These are phyloP conservation scores for Neurospora cerealis DNA, from an alignment of 495 filamentous ascomycete species.

Conservation along the genomic window DNA sequence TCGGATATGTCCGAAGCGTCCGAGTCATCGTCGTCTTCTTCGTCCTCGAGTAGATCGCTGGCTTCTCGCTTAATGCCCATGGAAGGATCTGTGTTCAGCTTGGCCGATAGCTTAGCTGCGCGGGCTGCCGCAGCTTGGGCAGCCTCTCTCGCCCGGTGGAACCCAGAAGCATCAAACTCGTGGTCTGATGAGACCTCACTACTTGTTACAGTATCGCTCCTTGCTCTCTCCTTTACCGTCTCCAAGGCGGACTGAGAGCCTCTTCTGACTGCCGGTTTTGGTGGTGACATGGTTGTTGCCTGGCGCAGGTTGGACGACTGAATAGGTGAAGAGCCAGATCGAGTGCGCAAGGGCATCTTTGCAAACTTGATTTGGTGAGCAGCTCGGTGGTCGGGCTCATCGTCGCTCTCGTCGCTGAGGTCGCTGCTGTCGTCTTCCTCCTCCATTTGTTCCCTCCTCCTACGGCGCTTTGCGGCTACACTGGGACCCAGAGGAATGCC, in stretches of 20 bases:
- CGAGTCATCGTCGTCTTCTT: slow-evolving; percentile 49
- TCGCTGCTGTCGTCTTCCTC: slow-evolving; percentile 98
- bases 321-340: slow-evolving; percentile 81
- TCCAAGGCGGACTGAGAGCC: slow-evolving; percentile 72
- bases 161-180: slow-evolving; percentile 61
- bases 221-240: slow-evolving; percentile 59
- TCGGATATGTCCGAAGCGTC: slow-evolving; percentile 41
- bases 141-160: slow-evolving; percentile 47
- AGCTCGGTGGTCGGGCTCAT: slow-evolving; percentile 60
- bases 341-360: slow-evolving; percentile 83
- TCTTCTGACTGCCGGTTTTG: slow-evolving; percentile 35
- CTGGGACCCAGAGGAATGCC: slow-evolving; percentile 67
- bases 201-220: slow-evolving; percentile 81
- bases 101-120: slow-evolving; percentile 35
- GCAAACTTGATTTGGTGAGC: slow-evolving; percentile 84
- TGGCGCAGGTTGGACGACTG: slow-evolving; percentile 47
- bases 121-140: slow-evolving; percentile 24
- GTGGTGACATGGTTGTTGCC: slow-evolving; percentile 25
- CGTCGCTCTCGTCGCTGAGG: slow-evolving; percentile 91
- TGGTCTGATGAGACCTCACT: slow-evolving; percentile 90
- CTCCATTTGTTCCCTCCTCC: slow-evolving; percentile 68
- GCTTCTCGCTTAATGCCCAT: slow-evolving; percentile 33
- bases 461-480: slow-evolving; percentile 42
- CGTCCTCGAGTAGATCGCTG: slow-evolving; percentile 47
- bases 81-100: slow-evolving; percentile 25